Conservation (phyloP, 495 filamentous ascomycete species). For the Penicilliopsis zonata region DNA sequence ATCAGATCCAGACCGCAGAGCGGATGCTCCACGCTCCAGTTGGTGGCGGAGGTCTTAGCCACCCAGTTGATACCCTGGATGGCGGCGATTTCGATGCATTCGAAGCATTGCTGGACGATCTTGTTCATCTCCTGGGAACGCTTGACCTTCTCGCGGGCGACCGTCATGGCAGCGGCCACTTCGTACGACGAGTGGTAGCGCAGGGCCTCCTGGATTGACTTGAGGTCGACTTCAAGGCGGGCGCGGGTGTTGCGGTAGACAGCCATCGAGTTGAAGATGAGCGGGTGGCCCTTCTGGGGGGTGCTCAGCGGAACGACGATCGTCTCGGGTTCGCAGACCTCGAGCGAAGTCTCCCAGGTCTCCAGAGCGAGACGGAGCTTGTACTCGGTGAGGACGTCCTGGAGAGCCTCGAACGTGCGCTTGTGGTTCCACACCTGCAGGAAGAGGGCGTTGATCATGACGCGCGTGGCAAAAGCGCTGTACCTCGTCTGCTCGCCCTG, state of each 20-base stretch:
- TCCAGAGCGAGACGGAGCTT: conserved; percentile 92
- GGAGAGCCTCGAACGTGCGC: conserved; percentile 87
- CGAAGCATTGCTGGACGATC: conserved; percentile 94
- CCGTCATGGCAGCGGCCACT: conserved; percentile 91
- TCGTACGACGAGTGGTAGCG: conserved; percentile 96
- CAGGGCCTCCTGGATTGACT: conserved; percentile 89
- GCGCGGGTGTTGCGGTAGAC: conserved; percentile 91
- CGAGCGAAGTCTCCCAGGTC: conserved; percentile 94
- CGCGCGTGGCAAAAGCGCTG: conserved; percentile 92
- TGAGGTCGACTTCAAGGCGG: conserved; percentile 87
- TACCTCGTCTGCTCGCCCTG: conserved; percentile 85
- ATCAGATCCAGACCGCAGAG: conserved; percentile 95
- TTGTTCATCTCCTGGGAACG: conserved; percentile 96
- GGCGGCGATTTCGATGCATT: conserved; percentile 95
- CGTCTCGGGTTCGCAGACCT: conserved; percentile 84
- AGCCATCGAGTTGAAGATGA: conserved; percentile 98
- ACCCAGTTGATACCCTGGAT: conserved; percentile 96
- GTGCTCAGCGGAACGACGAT: conserved; percentile 86
- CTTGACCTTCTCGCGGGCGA: conserved; percentile 83
- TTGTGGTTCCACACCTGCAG: conserved; percentile 98
- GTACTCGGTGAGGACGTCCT: conserved; percentile 96
- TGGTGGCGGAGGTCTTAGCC: conserved; percentile 87
- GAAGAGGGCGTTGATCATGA: conserved; percentile 99
- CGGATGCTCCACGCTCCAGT: conserved; percentile 98
- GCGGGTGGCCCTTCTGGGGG: conserved; percentile 92